phyloP scores from a whole-genome alignment of 441 rosid genomes.

The Populus hybrid region DNA sequence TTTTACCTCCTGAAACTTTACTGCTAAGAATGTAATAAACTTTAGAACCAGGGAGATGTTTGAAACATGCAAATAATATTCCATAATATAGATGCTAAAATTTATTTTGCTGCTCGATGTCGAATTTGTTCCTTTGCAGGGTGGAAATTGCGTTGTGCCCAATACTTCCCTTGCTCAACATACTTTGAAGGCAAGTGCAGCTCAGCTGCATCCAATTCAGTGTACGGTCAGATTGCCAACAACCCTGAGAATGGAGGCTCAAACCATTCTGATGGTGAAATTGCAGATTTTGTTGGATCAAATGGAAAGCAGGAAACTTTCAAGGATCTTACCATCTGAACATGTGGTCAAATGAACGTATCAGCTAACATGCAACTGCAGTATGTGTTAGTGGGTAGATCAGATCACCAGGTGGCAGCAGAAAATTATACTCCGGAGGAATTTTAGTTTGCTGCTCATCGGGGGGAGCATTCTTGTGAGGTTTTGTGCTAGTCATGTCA shows the following conservation, averaged over 20 bases:
- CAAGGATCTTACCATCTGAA: slow-evolving; percentile 62
- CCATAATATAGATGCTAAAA: neutral
- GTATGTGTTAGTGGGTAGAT: slow-evolving; percentile 13
- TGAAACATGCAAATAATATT: neutral
- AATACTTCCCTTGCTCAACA: slow-evolving; percentile 68
- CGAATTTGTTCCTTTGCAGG: slow-evolving; percentile 44
- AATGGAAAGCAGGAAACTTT: slow-evolving; percentile 80
- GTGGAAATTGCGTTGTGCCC: slow-evolving; percentile 80
- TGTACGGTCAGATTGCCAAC: slow-evolving; percentile 38
- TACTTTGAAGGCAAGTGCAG: slow-evolving; percentile 74
- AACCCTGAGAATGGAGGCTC: slow-evolving; percentile 57
- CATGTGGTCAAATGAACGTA: slow-evolving; percentile 24
- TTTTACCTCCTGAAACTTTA: neutral
- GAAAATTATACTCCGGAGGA: neutral
- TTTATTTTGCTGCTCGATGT: neutral
- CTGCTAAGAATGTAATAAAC: neutral
- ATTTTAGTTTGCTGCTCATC: slow-evolving; percentile 12
- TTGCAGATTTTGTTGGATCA: slow-evolving; percentile 39
- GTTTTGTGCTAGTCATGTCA: slow-evolving; percentile 9
- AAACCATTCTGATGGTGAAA: slow-evolving; percentile 37
- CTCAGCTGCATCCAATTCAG: slow-evolving; percentile 54
- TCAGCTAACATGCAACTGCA: slow-evolving; percentile 18
- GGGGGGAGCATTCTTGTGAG: neutral
- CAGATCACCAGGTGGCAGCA: slow-evolving; percentile 12
- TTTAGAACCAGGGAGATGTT: neutral